phyloP scores from a whole-genome alignment of 2,329 filamentous ascomycete genomes.

The Botrytis pseudocinerea region DNA sequence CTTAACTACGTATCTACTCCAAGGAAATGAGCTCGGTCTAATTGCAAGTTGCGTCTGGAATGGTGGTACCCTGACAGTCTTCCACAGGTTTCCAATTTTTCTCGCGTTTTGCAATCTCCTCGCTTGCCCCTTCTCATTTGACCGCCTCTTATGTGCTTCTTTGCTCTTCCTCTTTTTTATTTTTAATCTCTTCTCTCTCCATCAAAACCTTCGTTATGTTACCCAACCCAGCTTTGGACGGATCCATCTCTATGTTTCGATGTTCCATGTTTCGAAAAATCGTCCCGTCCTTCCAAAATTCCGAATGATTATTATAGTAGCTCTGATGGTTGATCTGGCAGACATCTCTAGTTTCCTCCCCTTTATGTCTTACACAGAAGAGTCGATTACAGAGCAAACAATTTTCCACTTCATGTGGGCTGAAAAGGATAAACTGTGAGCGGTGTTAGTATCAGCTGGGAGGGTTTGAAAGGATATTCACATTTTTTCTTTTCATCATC shows the following conservation, averaged over 20 bases:
- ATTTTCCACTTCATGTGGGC: fast-evolving
- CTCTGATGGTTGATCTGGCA: background rate
- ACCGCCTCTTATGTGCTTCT: background rate
- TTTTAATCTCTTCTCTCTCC: background rate
- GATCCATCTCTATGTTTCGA: background rate
- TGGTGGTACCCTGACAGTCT: background rate
- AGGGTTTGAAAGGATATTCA: background rate
- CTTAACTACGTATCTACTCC: no score
- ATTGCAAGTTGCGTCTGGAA: background rate
- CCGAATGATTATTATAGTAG: background rate
- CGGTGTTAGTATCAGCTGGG: background rate
- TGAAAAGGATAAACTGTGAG: background rate
- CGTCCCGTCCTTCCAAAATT: background rate
- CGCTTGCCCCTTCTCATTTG: background rate
- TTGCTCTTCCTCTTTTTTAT: background rate
- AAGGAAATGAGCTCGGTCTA: background rate
- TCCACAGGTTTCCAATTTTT: background rate
- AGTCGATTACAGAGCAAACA: background rate
- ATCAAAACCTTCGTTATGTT: fast-evolving
- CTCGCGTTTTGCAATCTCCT: background rate
- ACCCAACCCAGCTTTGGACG: background rate
- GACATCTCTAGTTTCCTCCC: background rate
- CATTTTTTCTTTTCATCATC: background rate
- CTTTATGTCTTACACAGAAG: background rate
- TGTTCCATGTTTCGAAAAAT: background rate